Evolutionary conservation across 106 monocot species (phyloP).

Genomic region (Dendrobium nobile): DNA sequence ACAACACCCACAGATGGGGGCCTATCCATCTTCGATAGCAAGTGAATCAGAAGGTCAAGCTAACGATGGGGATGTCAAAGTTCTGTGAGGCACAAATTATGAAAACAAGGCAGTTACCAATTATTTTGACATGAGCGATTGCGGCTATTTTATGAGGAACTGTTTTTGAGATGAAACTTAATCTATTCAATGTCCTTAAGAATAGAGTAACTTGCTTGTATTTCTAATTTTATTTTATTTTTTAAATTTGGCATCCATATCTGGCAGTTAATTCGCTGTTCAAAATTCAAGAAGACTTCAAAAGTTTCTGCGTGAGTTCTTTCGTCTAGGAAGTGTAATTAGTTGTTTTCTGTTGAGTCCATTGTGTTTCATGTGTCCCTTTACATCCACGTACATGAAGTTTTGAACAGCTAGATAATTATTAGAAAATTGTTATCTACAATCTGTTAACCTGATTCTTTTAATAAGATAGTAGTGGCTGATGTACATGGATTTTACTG

Average conservation of each 20-base stretch:
- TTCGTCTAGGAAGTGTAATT: neutral
- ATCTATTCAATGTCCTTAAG: neutral
- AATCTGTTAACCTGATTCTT: neutral
- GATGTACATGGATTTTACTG: neutral
- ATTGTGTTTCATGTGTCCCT: neutral
- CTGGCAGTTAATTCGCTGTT: neutral
- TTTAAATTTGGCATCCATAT: conserved; percentile 1
- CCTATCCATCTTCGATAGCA: too few relatives aligned
- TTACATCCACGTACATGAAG: neutral
- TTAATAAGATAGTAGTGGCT: neutral
- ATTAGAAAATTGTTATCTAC: neutral
- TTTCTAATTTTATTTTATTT: neutral
- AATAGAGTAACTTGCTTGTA: neutral
- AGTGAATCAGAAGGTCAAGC: too few relatives aligned
- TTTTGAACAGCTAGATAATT: neutral
- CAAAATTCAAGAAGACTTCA: neutral
- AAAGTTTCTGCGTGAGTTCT: neutral
- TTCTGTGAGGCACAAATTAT: neutral
- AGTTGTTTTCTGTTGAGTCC: neutral
- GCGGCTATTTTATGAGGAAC: neutral
- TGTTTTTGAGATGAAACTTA: neutral
- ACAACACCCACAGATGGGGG: too few relatives aligned
- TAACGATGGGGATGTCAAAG: too few relatives aligned
- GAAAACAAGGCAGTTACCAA: neutral
- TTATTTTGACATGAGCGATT: neutral